Evolutionary conservation across 2,329 filamentous ascomycete genomes (phyloP).

Genomic region (Lachnellula suecica): DNA sequence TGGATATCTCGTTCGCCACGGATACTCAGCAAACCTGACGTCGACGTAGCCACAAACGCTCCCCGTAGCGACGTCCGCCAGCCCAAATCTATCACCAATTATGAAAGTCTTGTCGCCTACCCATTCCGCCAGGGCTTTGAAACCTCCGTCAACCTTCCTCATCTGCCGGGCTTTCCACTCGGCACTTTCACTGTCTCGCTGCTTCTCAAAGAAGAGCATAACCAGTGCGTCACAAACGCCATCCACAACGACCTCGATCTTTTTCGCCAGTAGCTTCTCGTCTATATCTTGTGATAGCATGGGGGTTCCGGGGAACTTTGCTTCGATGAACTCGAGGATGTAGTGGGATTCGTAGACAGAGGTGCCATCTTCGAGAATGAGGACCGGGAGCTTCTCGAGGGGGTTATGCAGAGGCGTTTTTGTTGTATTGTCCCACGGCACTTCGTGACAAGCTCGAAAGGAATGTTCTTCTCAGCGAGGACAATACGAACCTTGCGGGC

Average conservation of each 20-base stretch:
- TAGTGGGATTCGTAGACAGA: constrained; percentile 12
- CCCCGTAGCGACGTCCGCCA: constrained; percentile 13
- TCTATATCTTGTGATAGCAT: constrained; percentile 11
- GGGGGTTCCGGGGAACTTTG: constrained; percentile 4
- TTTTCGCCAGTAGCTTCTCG: constrained; percentile 14
- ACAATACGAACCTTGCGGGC: constrained; percentile 12
- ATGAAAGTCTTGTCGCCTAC: constrained; percentile 11
- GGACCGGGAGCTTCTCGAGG: constrained; percentile 11
- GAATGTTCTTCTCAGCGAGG: constrained; percentile 13
- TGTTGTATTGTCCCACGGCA: constrained; percentile 10
- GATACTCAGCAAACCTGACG: constrained; percentile 10
- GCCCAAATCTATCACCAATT: constrained; percentile 7
- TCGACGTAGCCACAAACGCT: constrained; percentile 12
- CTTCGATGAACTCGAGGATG: constrained; percentile 11
- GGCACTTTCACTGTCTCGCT: constrained; percentile 3
- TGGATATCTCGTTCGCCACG: constrained; percentile 10
- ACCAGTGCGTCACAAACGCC: constrained; percentile 13
- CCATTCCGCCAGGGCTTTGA: constrained; percentile 14
- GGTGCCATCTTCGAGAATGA: constrained; percentile 9
- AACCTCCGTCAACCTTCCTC: too few species aligned
- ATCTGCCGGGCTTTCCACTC: constrained; percentile 13
- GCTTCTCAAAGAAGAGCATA: constrained; percentile 10
- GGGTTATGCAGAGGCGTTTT: constrained; percentile 9
- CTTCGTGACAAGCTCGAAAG: constrained; percentile 10
- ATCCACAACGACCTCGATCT: constrained; percentile 13